phyloP scores from a whole-genome alignment of 1,139 yeast genomes.

The Nadsonia commutata region DNA sequence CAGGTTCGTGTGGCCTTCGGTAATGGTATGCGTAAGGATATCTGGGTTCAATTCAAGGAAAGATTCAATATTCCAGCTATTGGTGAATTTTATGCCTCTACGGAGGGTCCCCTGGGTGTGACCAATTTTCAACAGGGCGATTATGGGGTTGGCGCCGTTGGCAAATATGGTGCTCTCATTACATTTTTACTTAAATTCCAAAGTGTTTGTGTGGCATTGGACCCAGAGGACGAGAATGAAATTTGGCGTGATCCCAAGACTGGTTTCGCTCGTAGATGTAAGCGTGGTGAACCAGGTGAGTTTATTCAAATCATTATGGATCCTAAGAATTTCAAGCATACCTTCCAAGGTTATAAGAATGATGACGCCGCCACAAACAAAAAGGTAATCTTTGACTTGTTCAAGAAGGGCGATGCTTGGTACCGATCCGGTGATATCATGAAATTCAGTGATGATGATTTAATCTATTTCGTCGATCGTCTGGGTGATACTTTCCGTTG shows the following conservation, averaged over 20 bases:
- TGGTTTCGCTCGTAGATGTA: conserved; percentile 44
- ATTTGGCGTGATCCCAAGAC: conserved; percentile 56
- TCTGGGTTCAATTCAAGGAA: conserved; percentile 69
- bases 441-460: conserved; percentile 50
- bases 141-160: conserved; percentile 79
- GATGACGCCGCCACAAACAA: conserved; percentile 66
- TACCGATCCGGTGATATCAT: conserved; percentile 80
- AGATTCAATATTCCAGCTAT: conserved; percentile 62
- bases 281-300: conserved; percentile 69
- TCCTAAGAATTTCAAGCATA: conserved; percentile 31
- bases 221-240: conserved; percentile 63
- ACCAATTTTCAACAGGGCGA: conserved; percentile 69
- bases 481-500: conserved; percentile 94
- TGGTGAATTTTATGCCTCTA: conserved; percentile 90
- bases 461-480: conserved; percentile 78
- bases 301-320: conserved; percentile 59
- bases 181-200: conserved; percentile 8
- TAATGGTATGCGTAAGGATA: conserved; percentile 84
- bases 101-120: conserved; percentile 88
- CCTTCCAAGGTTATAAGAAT: conserved; percentile 84
- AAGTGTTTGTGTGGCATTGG: conserved; percentile 46
- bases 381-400: conserved; percentile 59
- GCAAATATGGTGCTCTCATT: conserved; percentile 48
- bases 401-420: conserved; percentile 82
- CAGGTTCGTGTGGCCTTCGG: conserved; percentile 66